Conservation (phyloP, 306 rosid genomes). For the Quercus glauca region DNA sequence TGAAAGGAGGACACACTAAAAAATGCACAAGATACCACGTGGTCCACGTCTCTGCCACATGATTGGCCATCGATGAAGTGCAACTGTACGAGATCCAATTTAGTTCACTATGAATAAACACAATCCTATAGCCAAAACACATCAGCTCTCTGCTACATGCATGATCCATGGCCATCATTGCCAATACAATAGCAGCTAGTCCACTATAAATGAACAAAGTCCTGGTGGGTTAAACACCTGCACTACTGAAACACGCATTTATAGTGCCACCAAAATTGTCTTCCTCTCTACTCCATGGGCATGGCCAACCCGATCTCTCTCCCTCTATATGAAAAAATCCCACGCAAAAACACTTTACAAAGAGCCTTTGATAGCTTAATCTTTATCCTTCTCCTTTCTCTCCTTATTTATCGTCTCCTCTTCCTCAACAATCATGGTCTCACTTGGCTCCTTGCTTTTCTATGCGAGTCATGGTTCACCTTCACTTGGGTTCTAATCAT, state of each 20-base stretch:
- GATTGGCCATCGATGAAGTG: too few relatives aligned
- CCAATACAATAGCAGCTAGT: not conserved
- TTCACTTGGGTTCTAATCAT: conserved; percentile 35
- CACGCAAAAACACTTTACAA: not conserved
- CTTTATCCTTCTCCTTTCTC: conserved; percentile 36
- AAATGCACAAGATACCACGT: too few relatives aligned
- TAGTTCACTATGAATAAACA: too few relatives aligned
- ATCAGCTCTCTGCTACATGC: not conserved
- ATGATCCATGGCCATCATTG: not conserved
- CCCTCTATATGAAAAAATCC: conserved; percentile 35
- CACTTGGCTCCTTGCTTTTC: conserved; percentile 50
- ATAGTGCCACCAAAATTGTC: not conserved
- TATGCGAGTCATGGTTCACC: conserved; percentile 66
- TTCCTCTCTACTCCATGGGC: not conserved
- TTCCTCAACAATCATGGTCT: conserved; percentile 15
- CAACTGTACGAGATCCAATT: too few relatives aligned
- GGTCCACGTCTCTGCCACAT: too few relatives aligned
- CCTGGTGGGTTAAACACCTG: not conserved
- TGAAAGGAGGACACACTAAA: too few relatives aligned
- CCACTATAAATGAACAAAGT: too few relatives aligned
- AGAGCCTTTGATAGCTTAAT: conserved; percentile 29
- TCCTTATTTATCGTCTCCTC: conserved; percentile 42
- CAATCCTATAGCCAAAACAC: too few relatives aligned
- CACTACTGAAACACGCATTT: not conserved
- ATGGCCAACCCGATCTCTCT: not conserved